These are phyloP conservation scores for Ciborinia camelliae DNA, from an alignment of 2,329 filamentous ascomycete genomes.

Conservation along the genomic window DNA sequence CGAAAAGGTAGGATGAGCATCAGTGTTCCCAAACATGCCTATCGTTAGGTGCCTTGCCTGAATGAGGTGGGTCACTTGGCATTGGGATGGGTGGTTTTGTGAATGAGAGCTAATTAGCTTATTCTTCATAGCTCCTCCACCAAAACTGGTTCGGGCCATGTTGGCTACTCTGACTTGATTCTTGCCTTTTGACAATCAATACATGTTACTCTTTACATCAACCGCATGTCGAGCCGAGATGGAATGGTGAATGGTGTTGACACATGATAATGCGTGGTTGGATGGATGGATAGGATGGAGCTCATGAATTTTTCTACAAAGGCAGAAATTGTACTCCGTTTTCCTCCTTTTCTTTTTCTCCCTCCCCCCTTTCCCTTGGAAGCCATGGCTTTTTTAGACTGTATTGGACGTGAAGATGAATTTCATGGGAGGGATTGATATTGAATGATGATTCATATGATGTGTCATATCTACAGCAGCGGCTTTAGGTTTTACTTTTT, in stretches of 20 bases:
- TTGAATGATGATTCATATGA: background rate
- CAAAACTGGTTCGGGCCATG: conserved; percentile 65
- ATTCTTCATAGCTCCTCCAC: conserved; percentile 54
- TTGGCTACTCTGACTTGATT: conserved; percentile 62
- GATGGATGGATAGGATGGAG: background rate
- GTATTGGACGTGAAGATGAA: conserved; percentile 6
- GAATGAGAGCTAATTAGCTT: conserved; percentile 27
- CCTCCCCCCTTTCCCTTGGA: background rate
- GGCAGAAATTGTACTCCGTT: background rate
- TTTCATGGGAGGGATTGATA: conserved; percentile 9
- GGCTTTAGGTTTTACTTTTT: background rate
- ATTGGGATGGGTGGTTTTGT: conserved; percentile 22
- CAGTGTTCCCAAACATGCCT: conserved; percentile 67
- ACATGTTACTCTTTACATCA: background rate
- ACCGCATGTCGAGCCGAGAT: background rate
- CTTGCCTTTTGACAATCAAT: background rate
- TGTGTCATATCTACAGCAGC: conserved; percentile 1
- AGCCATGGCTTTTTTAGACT: conserved; percentile 3
- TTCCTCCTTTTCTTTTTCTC: background rate
- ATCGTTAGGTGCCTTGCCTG: conserved; percentile 41
- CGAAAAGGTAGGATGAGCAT: conserved; percentile 94
- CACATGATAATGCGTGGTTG: background rate
- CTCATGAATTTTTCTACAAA: background rate
- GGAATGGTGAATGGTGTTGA: conserved; percentile 4
- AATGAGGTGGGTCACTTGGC: conserved; percentile 30